Evolutionary conservation across 1,284 basidiomycete genomes (phyloP), one percentile per base, ranked within the genome.

Genomic region (Ustilago vetiveriae): DNA sequence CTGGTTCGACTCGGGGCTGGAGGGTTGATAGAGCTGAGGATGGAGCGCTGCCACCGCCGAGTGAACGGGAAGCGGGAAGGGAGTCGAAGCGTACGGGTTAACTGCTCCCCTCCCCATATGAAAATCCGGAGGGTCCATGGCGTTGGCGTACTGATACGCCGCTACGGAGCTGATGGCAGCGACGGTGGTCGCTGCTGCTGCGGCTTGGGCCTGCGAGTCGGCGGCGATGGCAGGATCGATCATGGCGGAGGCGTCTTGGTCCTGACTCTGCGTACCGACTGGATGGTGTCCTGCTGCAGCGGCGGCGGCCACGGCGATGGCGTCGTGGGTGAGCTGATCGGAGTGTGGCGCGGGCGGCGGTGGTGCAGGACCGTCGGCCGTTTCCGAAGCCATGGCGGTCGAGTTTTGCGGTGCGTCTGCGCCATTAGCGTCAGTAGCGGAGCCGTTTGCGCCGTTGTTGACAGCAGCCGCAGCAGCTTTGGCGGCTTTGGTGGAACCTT

Each of bases 1-100:
- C 44, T 54, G 55, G 67, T 56, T 74, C 51, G 74, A 75, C 60
- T 75, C 74, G 48, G 74, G 74, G 37, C 72, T 74, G 17, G 71
- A 67, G 5, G 74, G 66, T 50, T 74, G 71, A 41, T 62, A 59
- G 60, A 72, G 50, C 49, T 65, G 59, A 16, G 62, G 58, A 22
- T 68, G 65, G 23, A 68, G 59, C 4, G 69, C 69, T 41, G 69
- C 64, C n/a, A 72, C 64, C 7, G 58, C 58, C 50, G 69, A 67
- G 69, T 72, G 69, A 54, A 72, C 58, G 41, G 69, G 63, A 49
- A 53, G 58, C 51, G 63, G 53, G 58, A 63, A 69, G 66, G 66
- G 50, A 69, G 66, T 45, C 66, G 66, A 69, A 69, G 66, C 66
- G 66, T 69, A 69, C 41, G 66, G 54, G 38, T 69, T 69, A 69